Evolutionary conservation across 2,329 filamentous ascomycete species (phyloP).

Genomic region (Penicillium hordei): DNA sequence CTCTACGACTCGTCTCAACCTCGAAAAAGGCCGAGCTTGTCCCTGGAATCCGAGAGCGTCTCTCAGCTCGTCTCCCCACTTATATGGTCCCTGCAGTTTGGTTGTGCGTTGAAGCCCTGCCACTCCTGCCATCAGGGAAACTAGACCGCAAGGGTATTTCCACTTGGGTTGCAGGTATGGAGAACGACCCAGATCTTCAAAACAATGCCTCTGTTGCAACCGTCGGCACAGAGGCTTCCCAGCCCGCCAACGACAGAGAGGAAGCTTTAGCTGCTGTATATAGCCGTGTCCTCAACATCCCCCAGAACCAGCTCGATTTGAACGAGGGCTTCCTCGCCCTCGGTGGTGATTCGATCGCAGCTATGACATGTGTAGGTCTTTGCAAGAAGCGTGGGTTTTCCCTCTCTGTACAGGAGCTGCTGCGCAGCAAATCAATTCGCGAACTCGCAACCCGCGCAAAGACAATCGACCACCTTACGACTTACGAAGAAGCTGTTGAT

Average conservation of each 20-base stretch:
- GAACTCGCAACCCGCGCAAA: constrained; percentile 36
- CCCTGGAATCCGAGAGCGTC: constrained; percentile 29
- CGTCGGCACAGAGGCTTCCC: constrained; percentile 1
- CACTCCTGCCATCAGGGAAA: constrained; percentile 49
- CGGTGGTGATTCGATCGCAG: constrained; percentile 52
- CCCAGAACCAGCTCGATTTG: constrained; percentile 32
- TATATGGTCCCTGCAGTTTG: constrained; percentile 52
- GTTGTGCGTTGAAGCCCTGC: constrained; percentile 47
- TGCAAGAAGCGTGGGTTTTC: constrained; percentile 49
- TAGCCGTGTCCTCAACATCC: constrained; percentile 43
- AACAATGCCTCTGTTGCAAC: background rate
- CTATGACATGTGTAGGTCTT: constrained; percentile 51
- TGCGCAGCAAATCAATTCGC: constrained; percentile 49
- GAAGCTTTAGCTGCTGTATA: constrained; percentile 35
- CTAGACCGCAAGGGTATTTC: constrained; percentile 44
- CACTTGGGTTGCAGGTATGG: constrained; percentile 35
- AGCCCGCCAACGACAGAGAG: constrained; percentile 30
- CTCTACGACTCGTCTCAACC: constrained; percentile 28
- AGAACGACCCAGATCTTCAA: constrained; percentile 28
- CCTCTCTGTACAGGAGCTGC: constrained; percentile 50
- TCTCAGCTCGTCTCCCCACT: constrained; percentile 41
- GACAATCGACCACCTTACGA: constrained; percentile 30
- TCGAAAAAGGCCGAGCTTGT: constrained; percentile 24
- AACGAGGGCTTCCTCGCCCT: constrained; percentile 45
- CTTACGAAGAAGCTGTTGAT: constrained; percentile 37